Conservation (phyloP, 768 basidiomycete species). For the Xerocomellus intermedius region DNA sequence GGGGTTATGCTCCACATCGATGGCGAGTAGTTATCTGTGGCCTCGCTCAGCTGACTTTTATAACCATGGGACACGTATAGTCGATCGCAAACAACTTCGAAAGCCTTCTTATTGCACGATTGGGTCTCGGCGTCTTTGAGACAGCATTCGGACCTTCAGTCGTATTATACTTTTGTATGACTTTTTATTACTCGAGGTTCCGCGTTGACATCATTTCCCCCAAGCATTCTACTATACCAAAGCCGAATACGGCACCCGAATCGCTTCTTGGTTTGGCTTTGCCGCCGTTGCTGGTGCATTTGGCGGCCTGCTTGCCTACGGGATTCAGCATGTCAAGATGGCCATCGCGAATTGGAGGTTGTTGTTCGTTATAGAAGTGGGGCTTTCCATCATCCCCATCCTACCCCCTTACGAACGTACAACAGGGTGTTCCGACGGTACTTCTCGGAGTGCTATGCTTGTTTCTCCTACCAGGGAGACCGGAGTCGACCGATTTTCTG, state of each 20-base stretch:
- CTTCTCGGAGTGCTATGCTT: conserved; percentile 28
- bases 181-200: conserved; percentile 15
- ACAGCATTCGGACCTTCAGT: conserved; percentile 35
- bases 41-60: background rate
- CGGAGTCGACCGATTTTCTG: conserved; percentile 35
- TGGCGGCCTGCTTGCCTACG: conserved; percentile 55
- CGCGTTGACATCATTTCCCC: background rate
- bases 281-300: conserved; percentile 58
- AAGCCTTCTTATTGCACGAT: conserved; percentile 29
- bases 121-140: conserved; percentile 35
- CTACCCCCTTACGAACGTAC: background rate
- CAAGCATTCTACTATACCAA: conserved; percentile 52
- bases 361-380: conserved; percentile 30
- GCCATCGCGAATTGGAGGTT: conserved; percentile 43
- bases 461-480: conserved; percentile 32
- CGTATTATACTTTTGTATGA: conserved; percentile 31
- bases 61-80: conserved; percentile 11
- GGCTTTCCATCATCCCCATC: background rate
- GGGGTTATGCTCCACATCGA: conserved; percentile 69
- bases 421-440: conserved; percentile 56
- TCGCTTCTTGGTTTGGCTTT: conserved; percentile 55
- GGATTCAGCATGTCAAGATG: conserved; percentile 41
- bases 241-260: conserved; percentile 43
- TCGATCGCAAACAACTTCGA: conserved; percentile 27
- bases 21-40: conserved; percentile 41